Conservation (phyloP, 306 rosid species). For the Quercus dentata region DNA sequence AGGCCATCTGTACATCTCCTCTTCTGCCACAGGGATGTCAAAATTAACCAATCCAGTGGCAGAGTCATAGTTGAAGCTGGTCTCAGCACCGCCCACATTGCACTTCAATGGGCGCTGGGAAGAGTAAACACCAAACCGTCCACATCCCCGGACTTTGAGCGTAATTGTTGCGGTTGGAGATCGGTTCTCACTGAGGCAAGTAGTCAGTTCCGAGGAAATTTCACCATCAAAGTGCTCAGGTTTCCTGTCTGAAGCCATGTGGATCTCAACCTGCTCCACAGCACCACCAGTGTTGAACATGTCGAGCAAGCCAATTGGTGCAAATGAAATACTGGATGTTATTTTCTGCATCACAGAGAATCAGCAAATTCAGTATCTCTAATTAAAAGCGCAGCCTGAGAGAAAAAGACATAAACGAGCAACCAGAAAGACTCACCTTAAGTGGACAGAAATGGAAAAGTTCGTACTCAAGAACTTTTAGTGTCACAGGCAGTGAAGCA, state of each 20-base stretch:
- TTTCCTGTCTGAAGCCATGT: conserved; percentile 25
- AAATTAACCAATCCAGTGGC: conserved; percentile 60
- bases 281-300: conserved; percentile 88
- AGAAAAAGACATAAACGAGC: background rate
- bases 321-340: conserved; percentile 53
- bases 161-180: conserved; percentile 41
- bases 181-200: conserved; percentile 36
- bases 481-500: conserved; percentile 75
- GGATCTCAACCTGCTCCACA: conserved; percentile 54
- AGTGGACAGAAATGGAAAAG: conserved; percentile 85
- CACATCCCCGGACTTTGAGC: conserved; percentile 66
- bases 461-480: conserved; percentile 77
- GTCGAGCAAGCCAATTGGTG: conserved; percentile 79
- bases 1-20: conserved; percentile 67
- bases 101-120: conserved; percentile 64
- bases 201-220: conserved; percentile 34
- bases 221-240: conserved; percentile 46
- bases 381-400: background rate
- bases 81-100: conserved; percentile 36
- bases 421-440: conserved; percentile 34
- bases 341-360: conserved; percentile 45
- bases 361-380: background rate
- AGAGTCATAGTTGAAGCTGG: conserved; percentile 40
- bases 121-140: conserved; percentile 71
- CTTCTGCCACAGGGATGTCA: conserved; percentile 42